Base-by-base conservation (phyloP, 2,329 filamentous ascomycete genomes). In the Cercospora sp. region DNA sequence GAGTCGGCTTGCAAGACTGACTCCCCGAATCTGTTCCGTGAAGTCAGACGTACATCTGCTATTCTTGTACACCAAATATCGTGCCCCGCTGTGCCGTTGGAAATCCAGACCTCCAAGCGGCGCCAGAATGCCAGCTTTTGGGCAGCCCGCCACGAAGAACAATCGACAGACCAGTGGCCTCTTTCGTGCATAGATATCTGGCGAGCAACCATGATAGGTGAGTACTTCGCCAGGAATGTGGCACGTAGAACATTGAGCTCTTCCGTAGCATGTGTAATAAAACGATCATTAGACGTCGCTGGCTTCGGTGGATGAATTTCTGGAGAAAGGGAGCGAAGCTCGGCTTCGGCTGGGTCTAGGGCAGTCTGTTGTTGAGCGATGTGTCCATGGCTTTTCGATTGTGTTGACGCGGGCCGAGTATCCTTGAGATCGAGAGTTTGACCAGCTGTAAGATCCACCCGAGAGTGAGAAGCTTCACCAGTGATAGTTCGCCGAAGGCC, bases 101-200 rank as follows among this genome's bases (percentile, higher is more conserved):
- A 81, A 37, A 96, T 80, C 60, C 88, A 87, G 16, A 88, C 85
- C 5, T 82, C 82, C 26, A 93, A 80, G 61, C 86, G 89, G 0
- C 80, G 78, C 90, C 91, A 94, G 7, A 88, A 84, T 2, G 83
- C 80, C 16, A 81, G 77, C 61, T 86, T 85, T 3, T 84, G 74
- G 0, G 79, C 77, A 0, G 76, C 63, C 0, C 80, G 76, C 90
- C 90, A 93, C 1, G 72, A 61, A 0, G 79, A 75, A 71, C 86
- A 88, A 70, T 88, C 82, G 4, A 97, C 74, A 2, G 83, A 78
- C 94, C 94, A 97, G 79, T 91, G 89, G 0, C 93, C 94, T 16
- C 94, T 85, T 77, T 97, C 93, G 43, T 90, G 85, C 0, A 80
- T 79, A 2, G 84, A 79, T 1, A 90, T 79, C 0, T 79, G 75